Base-by-base conservation (phyloP, 2,329 filamentous ascomycete species). In the Diaporthe velutina region DNA sequence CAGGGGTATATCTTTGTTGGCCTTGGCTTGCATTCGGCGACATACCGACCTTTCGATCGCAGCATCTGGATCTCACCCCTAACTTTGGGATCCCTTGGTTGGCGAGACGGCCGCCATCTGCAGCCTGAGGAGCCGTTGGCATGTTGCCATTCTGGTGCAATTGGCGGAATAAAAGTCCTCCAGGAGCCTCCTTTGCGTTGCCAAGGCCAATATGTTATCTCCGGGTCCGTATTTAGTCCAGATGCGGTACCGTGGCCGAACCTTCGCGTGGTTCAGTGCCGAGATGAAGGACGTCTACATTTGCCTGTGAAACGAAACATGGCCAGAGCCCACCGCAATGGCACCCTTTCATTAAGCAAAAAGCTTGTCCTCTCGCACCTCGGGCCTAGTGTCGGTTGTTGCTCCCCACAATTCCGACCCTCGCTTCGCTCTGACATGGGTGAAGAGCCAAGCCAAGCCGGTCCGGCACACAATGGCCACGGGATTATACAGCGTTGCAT, bases 81-180 rank as follows among this genome's bases (percentile, higher is more conserved):
- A 28, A 42, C 10, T 19, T 22, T 48, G 12, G 42, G 17, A 64
- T 50, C 30, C 22, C 45, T 67, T 52, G 22, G 40, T 25, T 50
- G 22, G 42, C 61, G 42, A 33, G 2, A 13, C 30, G 42, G 61
- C 61, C 61, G 61, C 61, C 38, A n/a, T 52, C 45, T 15, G 64
- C 64, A 52, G 45, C 64, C 64, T 38, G n/a, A 38, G 45, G 33
- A 64, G 45, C 45, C 22, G n/a, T 67, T 67, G 64, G 45, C n/a
- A 35, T 35, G 64, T 67, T 38, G 33, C 33, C 45, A 54, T 52
- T 40, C 48, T 54, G 64, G 64, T 54, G 64, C 64, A 68, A 68
- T 68, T 68, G 64, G 64, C 45, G 64, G 64, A 68, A 68, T 68
- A 68, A 68, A 54, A 54, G 64, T 9, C 25, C 48, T 33, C 64